These are phyloP conservation scores for Pseudocercospora fuligena DNA, from an alignment of 2,329 filamentous ascomycete genomes.

Conservation along the genomic window DNA sequence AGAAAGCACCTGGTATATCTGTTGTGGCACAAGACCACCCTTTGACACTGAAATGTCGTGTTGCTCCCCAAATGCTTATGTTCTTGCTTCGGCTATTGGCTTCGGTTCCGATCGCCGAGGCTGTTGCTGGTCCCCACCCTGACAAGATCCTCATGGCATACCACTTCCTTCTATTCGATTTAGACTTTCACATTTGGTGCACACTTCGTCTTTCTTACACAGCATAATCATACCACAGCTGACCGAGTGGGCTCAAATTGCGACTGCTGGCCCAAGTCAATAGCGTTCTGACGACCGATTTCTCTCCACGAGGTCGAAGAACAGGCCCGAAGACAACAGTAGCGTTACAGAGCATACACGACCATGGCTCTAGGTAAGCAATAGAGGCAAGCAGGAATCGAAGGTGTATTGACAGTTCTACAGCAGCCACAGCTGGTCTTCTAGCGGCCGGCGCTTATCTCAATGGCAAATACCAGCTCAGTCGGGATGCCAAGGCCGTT, in stretches of 20 bases:
- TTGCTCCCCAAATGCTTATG: background rate
- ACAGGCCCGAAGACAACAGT: background rate
- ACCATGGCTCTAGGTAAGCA: conserved; percentile 1
- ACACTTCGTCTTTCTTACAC: background rate
- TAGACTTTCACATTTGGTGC: background rate
- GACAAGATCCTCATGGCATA: background rate
- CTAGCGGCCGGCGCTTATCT: conserved; percentile 59
- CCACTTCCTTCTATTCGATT: background rate
- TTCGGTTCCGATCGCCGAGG: background rate
- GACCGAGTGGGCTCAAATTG: background rate
- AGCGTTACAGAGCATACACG: background rate
- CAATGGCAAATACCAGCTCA: conserved; percentile 70
- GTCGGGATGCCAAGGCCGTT: conserved; percentile 61
- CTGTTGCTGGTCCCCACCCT: background rate
- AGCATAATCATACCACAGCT: background rate
- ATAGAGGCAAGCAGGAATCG: background rate
- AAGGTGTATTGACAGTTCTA: background rate
- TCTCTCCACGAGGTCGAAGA: background rate
- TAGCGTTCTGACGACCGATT: background rate
- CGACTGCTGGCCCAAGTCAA: background rate
- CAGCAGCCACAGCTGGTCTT: conserved; percentile 30
- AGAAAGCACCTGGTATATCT: background rate
- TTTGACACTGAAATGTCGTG: background rate
- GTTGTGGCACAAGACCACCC: background rate
- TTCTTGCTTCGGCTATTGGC: background rate